A percentile compares a stretch with the other conserved stretches of the same genome.
Conservation (phyloP, 768 basidiomycete genomes). For the Pisolithus sp. region DNA sequence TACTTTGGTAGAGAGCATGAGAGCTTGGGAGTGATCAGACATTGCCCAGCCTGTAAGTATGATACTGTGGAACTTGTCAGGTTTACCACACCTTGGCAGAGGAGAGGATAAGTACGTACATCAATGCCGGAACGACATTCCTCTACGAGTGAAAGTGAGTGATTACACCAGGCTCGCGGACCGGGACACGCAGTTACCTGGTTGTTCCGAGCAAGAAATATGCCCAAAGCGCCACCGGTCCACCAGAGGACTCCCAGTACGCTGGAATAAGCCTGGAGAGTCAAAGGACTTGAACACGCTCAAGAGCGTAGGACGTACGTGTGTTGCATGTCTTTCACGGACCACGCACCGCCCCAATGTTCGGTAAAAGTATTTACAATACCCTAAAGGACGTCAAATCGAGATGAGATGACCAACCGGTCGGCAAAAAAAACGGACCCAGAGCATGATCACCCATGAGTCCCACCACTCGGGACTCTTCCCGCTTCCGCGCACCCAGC, state of each 20-base stretch:
- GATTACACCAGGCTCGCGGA: not conserved
- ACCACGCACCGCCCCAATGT: constrained; percentile 77
- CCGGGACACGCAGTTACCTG: constrained; percentile 39
- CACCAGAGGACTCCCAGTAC: constrained; percentile 62
- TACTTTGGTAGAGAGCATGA: constrained; percentile 81
- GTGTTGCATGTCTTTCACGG: constrained; percentile 92
- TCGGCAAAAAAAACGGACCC: constrained; percentile 33
- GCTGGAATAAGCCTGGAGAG: constrained; percentile 27
- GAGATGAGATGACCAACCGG: constrained; percentile 4
- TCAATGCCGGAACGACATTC: constrained; percentile 72
- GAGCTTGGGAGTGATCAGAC: constrained; percentile 81
- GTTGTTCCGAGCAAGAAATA: constrained; percentile 73
- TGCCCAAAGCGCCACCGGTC: constrained; percentile 86
- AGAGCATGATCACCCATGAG: constrained; percentile 57
- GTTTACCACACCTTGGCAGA: not conserved
- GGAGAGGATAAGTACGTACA: constrained; percentile 40
- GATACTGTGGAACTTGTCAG: constrained; percentile 40
- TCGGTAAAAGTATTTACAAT: constrained; percentile 90
- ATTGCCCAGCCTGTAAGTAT: constrained; percentile 93
- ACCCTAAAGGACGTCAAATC: constrained; percentile 5
- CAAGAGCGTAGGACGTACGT: constrained; percentile 47
- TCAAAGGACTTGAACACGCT: constrained; percentile 1
- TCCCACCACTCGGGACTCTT: constrained; percentile 84
- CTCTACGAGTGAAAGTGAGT: constrained; percentile 35
- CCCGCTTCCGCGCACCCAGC: constrained; percentile 65